Base-by-base conservation (phyloP, 1,284 basidiomycete genomes). In the Malassezia psittaci region DNA sequence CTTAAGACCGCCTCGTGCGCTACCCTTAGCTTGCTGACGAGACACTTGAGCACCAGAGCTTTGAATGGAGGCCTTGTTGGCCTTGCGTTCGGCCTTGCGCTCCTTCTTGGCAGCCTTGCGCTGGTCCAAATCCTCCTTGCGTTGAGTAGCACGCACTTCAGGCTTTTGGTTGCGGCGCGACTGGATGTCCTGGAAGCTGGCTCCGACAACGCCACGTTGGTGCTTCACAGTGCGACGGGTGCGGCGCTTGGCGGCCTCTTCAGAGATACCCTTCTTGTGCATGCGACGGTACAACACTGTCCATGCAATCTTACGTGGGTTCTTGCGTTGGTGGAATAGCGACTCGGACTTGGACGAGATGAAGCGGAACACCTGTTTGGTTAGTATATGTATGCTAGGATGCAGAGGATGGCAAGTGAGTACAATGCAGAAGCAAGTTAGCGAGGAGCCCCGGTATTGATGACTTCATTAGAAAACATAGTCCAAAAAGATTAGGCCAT, bases 191-290 rank as follows among this genome's bases (percentile, higher is more conserved):
- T 85, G 83, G 63, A 96, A 82, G 78, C 94, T 90, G 65, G 90
- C 89, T 79, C 94, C 94, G 72, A 93, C 90, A 76, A 98, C 90
- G 66, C 93, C 94, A 77, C 94, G 89, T 81, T 94, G 86, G 82
- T 90, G 86, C 83, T 98, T 98, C 76, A 96, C 89, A 64, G 89
- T 91, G 79, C 86, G 86, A 79, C 91, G 87, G 57, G 88, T 88
- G 70, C 91, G 87, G 83, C 94, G 96, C 90, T 96, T 98, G 76
- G 90, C 88, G 53, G 91, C 85, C 61, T 98, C 93, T 81, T 98
- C 93, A 52, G 90, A 90, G 77, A 98, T 84, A 78, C 91, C 93
- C 86, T 98, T 98, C 85, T 94, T 96, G 85, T 98, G 94, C 85
- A 96, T 90, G 73, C 90, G 86, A 71, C 93, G 87, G 85, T 88